Base-by-base conservation (phyloP, 805 yeast genomes). In the Cyberlindnera subsufficiens region DNA sequence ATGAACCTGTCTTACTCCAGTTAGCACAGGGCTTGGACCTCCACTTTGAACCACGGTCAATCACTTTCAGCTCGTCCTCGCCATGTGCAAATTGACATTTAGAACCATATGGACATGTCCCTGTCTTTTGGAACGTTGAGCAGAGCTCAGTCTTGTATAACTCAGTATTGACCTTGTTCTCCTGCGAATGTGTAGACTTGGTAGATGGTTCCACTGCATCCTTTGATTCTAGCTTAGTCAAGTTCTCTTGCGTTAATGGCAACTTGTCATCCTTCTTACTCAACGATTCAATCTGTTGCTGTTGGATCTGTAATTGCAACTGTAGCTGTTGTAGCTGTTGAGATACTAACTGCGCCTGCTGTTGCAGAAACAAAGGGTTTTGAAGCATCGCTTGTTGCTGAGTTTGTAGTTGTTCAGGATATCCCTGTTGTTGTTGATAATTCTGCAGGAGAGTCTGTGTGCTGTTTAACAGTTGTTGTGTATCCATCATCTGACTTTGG, bases 1-100 rank as follows among this genome's bases (percentile, higher is more conserved):
- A 89, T 37, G 75, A 67, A 13, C 96, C 96, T 36, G 73, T 74
- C 57, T 81, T 82, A 18, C 78, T 58, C 96, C 96, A 89, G 61
- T 89, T 89, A 49, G 80, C 83, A 68, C 97, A 89, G 14, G 90
- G 85, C 66, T 89, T 89, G 13, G 96, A 86, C 59, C 95, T 79
- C 84, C 91, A 89, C 58, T 88, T 89, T 42, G 81, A 78, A 10
- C 89, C 82, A 46, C 91, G 73, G 46, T 79, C 82, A 36, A 87
- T 80, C 11, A 64, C 53, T 61, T 86, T 86, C 54, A 89, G 68
- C 62, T 89, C 96, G 42, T 74, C 66, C 32, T 75, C 71, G 16
- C 97, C 96, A 59, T 89, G 97, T 6, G 96, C 96, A 72, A 89
- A 89, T 66, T 89, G 96, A 63, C 97, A 89, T 67, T 89, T 89